Percentiles rank a stretch among this genome's conserved stretches.
phyloP scores from a whole-genome alignment of 768 basidiomycete species.

The Mycena galericulata region DNA sequence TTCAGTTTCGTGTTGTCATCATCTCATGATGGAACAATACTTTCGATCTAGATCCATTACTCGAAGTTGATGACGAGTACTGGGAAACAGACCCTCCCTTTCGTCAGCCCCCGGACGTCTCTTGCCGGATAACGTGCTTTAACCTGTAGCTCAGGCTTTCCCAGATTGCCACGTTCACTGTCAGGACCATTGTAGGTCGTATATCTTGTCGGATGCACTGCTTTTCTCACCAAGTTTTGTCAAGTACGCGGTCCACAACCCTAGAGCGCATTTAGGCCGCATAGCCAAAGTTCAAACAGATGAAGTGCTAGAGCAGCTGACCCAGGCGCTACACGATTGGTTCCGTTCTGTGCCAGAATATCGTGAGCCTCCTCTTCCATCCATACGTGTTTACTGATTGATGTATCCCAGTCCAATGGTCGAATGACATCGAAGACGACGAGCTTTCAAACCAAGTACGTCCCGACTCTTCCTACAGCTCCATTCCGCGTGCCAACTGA shows the following conservation, averaged over 20 bases:
- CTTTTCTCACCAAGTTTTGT: neutral
- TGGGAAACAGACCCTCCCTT: constrained; percentile 76
- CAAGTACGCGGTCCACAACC: constrained; percentile 81
- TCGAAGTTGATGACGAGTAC: constrained; percentile 86
- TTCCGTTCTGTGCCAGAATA: constrained; percentile 75
- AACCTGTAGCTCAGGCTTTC: constrained; percentile 73
- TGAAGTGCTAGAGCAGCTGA: constrained; percentile 74
- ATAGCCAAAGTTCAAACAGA: constrained; percentile 65
- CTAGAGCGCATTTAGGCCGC: constrained; percentile 65
- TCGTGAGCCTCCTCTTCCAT: constrained; percentile 52
- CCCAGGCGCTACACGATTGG: constrained; percentile 80
- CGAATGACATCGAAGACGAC: constrained; percentile 60
- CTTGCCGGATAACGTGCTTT: constrained; percentile 71
- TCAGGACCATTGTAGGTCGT: constrained; percentile 73
- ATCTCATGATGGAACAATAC: constrained; percentile 54
- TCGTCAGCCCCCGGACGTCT: constrained; percentile 73
- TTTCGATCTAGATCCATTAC: constrained; percentile 84
- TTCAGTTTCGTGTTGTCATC: neutral
- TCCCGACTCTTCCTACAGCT: neutral
- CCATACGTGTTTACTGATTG: constrained; percentile 8
- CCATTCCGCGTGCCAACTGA: too few species aligned
- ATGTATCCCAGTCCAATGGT: constrained; percentile 65
- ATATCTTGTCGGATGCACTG: constrained; percentile 16
- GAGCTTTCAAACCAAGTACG: constrained; percentile 60
- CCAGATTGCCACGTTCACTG: constrained; percentile 75